Evolutionary conservation across 352 stramenopile genomes (phyloP).

Genomic region (Phytophthora niederhauseri): DNA sequence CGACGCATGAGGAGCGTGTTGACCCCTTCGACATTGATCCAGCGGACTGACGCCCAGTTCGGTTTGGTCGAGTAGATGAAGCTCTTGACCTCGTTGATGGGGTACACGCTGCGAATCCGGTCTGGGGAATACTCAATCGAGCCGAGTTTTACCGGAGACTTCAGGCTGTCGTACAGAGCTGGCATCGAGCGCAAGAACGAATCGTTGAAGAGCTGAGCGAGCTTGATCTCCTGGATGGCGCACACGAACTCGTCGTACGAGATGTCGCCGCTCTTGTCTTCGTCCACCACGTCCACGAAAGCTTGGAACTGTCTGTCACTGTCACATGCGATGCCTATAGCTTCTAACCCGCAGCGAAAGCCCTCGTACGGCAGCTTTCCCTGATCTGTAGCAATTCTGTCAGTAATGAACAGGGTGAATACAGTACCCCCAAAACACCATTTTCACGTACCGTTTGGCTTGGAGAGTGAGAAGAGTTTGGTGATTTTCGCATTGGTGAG

Average conservation of each 20-base stretch:
- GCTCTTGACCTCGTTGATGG: conserved; percentile 67
- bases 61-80: conserved; percentile 86
- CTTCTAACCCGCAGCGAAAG: conserved; percentile 65
- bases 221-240: conserved; percentile 88
- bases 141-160: conserved; percentile 39
- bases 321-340: conserved; percentile 74
- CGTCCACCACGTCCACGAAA: conserved; percentile 80
- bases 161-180: conserved; percentile 7
- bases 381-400: conserved; percentile 25
- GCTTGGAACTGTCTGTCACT: conserved; percentile 64
- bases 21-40: conserved; percentile 75
- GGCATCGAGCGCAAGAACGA: conserved; percentile 53
- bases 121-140: conserved; percentile 79
- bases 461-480: conserved; percentile 60
- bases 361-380: conserved; percentile 72
- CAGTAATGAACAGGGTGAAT: neutral
- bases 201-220: conserved; percentile 81
- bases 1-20: conserved; percentile 65
- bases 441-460: conserved; percentile 44
- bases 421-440: neutral
- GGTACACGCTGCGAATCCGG: conserved; percentile 71
- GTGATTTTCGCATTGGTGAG: conserved; percentile 31
- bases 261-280: conserved; percentile 78
- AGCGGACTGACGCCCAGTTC: conserved; percentile 71
- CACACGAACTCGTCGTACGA: conserved; percentile 84